Evolutionary conservation across 768 basidiomycete genomes (phyloP).

Genomic region (Trametes maxima): DNA sequence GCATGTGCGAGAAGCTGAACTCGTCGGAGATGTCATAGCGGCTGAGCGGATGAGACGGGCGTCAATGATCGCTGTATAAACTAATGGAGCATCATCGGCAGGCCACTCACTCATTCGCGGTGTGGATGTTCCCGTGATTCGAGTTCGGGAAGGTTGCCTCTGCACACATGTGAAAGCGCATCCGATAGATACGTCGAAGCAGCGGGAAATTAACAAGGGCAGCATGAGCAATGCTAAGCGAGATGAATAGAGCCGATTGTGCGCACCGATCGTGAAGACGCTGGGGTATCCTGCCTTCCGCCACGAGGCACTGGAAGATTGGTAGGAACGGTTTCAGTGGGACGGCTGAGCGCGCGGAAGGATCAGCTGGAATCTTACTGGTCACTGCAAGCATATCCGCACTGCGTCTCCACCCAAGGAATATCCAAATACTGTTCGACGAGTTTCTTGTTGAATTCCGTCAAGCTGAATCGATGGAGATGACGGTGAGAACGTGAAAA

Average conservation of each 20-base stretch:
- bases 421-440: conserved; percentile 81
- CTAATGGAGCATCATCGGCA: conserved; percentile 16
- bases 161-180: conserved; percentile 26
- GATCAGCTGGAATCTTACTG: conserved; percentile 54
- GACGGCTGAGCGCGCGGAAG: conserved; percentile 22
- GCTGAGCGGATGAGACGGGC: conserved; percentile 41
- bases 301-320: conserved; percentile 71
- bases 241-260: conserved; percentile 13
- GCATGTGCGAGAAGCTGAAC: conserved; percentile 91
- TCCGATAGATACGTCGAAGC: conserved; percentile 9
- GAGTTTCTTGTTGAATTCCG: conserved; percentile 76
- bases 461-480: conserved; percentile 54
- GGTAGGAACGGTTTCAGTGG: conserved; percentile 29
- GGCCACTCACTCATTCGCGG: conserved; percentile 68
- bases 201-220: conserved; percentile 1
- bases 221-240: conserved; percentile 16
- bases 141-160: conserved; percentile 76
- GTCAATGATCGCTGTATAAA: conserved; percentile 4
- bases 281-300: conserved; percentile 83
- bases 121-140: conserved; percentile 80
- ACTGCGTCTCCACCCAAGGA: conserved; percentile 85
- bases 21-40: conserved; percentile 85
- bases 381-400: conserved; percentile 94
- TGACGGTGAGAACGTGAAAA: conserved; percentile 8
- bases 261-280: conserved; percentile 78